Evolutionary conservation across 345 rosid genomes (phyloP).

Genomic region (Raphanus sativus): DNA sequence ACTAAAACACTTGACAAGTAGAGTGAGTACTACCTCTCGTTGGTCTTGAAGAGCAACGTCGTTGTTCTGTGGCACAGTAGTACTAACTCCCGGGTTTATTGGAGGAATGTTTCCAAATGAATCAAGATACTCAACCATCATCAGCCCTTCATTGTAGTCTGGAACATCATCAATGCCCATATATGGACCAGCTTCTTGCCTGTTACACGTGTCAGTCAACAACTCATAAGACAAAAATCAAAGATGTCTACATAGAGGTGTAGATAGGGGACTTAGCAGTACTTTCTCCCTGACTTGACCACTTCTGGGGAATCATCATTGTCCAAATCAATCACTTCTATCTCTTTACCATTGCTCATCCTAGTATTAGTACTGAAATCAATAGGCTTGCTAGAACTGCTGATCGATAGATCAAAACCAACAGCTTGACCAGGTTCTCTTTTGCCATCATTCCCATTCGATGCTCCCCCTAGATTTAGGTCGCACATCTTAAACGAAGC

Average conservation of each 20-base stretch:
- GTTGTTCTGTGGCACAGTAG: constrained; percentile 42
- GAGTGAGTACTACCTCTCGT: constrained; percentile 71
- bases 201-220: constrained; percentile 36
- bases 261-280: constrained; percentile 29
- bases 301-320: constrained; percentile 59
- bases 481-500: constrained; percentile 88
- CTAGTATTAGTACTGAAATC: constrained; percentile 47
- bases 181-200: constrained; percentile 60
- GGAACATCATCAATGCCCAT: constrained; percentile 57
- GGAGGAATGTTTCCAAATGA: constrained; percentile 58
- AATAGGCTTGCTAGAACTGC: constrained; percentile 54
- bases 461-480: constrained; percentile 78
- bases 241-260: background rate
- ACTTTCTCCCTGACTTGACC: constrained; percentile 68
- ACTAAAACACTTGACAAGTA: constrained; percentile 1
- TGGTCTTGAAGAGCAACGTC: constrained; percentile 56
- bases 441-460: constrained; percentile 50
- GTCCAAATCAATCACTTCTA: constrained; percentile 92
- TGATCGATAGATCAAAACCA: constrained; percentile 80
- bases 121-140: constrained; percentile 72
- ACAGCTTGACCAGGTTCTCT: constrained; percentile 48
- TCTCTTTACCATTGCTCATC: constrained; percentile 55
- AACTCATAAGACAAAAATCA: background rate
- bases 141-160: constrained; percentile 74
- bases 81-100: constrained; percentile 46